Conservation (phyloP, 352 stramenopile genomes). For the Phytophthora macrochlamydospora region DNA sequence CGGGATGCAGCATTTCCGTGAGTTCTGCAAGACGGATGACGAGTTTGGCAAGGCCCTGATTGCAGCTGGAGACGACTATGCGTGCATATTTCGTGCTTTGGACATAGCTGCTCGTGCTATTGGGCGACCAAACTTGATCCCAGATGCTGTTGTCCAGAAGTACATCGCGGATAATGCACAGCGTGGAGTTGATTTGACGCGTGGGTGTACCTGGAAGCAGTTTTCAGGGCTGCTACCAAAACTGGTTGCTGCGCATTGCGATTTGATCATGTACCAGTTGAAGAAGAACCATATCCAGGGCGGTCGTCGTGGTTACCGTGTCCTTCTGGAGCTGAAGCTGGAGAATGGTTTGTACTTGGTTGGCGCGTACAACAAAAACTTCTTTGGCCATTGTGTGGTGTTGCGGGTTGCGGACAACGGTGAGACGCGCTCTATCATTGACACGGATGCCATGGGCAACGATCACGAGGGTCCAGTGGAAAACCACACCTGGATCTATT, state of each 20-base stretch:
- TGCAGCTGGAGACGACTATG: not conserved
- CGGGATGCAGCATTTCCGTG: not conserved
- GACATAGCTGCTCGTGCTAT: not conserved
- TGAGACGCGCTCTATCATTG: not conserved
- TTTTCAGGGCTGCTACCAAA: not conserved
- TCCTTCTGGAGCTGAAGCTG: not conserved
- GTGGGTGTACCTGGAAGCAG: not conserved
- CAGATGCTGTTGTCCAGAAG: not conserved
- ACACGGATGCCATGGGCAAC: not conserved
- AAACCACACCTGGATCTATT: not conserved
- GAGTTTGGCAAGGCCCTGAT: not conserved
- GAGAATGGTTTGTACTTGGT: not conserved
- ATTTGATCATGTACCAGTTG: not conserved
- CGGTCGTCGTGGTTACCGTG: too few relatives aligned
- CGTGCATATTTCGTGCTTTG: not conserved
- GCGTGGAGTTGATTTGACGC: not conserved
- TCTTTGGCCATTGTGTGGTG: not conserved
- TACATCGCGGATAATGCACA: not conserved
- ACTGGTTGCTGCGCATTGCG: not conserved
- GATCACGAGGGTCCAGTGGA: not conserved
- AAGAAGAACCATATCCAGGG: not conserved
- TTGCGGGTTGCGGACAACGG: not conserved
- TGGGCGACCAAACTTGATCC: not conserved
- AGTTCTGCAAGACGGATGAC: not conserved
- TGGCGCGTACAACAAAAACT: not conserved